These are phyloP conservation scores for Picea sitchensis DNA, from an alignment of 75 land plant species.

Conservation along the genomic window DNA sequence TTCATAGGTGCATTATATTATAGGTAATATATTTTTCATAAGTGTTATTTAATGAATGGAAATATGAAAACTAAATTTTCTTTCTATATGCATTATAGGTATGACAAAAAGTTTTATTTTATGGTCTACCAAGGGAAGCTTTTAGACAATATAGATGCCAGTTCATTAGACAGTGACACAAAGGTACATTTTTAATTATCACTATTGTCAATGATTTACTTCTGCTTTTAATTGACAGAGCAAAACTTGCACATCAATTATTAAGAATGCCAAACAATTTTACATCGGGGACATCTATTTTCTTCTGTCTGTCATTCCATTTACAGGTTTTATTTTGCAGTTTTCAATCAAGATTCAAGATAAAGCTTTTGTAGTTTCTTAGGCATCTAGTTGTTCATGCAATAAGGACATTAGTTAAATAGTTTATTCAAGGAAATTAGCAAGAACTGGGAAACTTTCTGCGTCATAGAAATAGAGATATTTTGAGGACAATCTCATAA, in stretches of 20 bases:
- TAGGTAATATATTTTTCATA: background rate
- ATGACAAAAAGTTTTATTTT: conserved; percentile 29
- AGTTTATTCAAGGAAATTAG: background rate
- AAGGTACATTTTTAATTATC: background rate
- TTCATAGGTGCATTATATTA: background rate
- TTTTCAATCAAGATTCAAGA: background rate
- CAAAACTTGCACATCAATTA: background rate
- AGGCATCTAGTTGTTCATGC: conserved; percentile 2
- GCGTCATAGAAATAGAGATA: background rate
- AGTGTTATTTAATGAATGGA: background rate
- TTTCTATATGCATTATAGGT: conserved; percentile 14
- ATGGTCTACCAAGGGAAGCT: conserved; percentile 26
- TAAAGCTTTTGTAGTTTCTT: background rate
- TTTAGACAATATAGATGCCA: background rate
- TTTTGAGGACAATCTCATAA: background rate
- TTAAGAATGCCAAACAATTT: background rate
- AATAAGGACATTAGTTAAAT: background rate
- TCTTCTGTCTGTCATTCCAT: too few species aligned
- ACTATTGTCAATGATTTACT: background rate
- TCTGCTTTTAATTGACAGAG: background rate
- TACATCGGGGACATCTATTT: background rate
- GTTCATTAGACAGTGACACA: background rate
- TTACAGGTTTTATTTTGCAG: too few species aligned
- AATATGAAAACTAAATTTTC: background rate
- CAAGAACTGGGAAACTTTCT: background rate